Conservation (phyloP, 179 eudicot species). For the Drosera spatulata region DNA sequence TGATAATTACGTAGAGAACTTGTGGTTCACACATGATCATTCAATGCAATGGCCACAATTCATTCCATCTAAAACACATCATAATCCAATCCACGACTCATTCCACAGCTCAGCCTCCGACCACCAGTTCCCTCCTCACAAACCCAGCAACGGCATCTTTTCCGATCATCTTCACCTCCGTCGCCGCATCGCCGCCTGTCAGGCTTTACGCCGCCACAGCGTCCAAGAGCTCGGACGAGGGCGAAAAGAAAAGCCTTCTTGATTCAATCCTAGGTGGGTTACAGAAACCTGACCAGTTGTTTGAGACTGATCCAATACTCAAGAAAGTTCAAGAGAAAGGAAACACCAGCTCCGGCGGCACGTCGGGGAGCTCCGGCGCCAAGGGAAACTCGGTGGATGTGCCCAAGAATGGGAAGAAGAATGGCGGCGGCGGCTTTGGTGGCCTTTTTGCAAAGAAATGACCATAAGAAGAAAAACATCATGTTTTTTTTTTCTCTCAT, state of each 20-base stretch:
- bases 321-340: constrained; percentile 55
- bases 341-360: constrained; percentile 18
- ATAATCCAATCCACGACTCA: constrained; percentile 10
- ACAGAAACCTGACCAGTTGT: constrained; percentile 57
- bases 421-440: constrained; percentile 48
- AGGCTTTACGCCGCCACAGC: constrained; percentile 48
- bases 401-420: constrained; percentile 52
- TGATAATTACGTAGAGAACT: constrained; percentile 31
- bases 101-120: background rate
- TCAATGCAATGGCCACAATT: constrained; percentile 16
- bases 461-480: background rate
- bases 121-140: background rate
- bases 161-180: constrained; percentile 37
- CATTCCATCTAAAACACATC: constrained; percentile 7
- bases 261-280: constrained; percentile 60
- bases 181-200: constrained; percentile 21
- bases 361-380: background rate
- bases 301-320: constrained; percentile 80
- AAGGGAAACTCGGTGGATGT: constrained; percentile 32
- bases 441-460: constrained; percentile 76
- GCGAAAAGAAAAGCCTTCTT: constrained; percentile 55
- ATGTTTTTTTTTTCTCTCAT: too few species aligned
- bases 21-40: constrained; percentile 39
- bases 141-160: constrained; percentile 46
- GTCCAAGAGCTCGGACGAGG: constrained; percentile 33